Evolutionary conservation across 2,329 filamentous ascomycete species (phyloP).

Genomic region (Claviceps africana): DNA sequence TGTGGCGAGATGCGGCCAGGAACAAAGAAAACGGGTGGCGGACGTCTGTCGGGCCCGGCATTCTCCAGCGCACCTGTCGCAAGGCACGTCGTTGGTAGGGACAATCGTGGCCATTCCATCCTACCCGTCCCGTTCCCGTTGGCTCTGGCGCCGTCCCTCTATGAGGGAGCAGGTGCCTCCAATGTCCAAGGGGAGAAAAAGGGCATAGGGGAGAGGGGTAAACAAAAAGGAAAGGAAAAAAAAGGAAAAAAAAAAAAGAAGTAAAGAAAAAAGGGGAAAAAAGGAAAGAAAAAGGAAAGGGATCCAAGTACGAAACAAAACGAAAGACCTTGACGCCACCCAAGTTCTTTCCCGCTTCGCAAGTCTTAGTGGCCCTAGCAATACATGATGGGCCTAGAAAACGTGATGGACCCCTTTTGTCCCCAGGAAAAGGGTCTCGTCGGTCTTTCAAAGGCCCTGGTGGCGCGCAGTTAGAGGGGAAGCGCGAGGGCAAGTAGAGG

Average conservation of each 20-base stretch:
- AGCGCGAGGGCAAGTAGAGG: neutral
- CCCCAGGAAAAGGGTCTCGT: too few species aligned
- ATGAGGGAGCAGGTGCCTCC: neutral
- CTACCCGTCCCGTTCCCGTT: neutral
- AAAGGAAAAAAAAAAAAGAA: too few species aligned
- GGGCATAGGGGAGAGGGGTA: too few species aligned
- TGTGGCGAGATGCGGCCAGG: neutral
- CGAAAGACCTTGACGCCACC: neutral
- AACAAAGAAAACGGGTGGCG: neutral
- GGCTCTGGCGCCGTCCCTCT: neutral
- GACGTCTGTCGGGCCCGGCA: too few species aligned
- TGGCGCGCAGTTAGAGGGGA: too few species aligned
- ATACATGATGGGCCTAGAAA: too few species aligned
- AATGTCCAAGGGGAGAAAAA: too few species aligned
- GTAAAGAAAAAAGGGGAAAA: neutral
- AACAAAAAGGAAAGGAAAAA: too few species aligned
- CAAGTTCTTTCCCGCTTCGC: neutral
- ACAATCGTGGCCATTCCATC: neutral
- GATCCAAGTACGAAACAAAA: neutral
- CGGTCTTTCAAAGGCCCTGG: too few species aligned
- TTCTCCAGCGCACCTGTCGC: neutral
- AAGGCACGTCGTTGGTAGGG: neutral
- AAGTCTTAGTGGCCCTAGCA: neutral
- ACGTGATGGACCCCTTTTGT: too few species aligned
- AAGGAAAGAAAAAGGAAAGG: neutral